A percentile compares a stretch with the other conserved stretches of the same genome.
Evolutionary conservation across 306 rosid genomes (phyloP).

Genomic region (Acacia acuminata): DNA sequence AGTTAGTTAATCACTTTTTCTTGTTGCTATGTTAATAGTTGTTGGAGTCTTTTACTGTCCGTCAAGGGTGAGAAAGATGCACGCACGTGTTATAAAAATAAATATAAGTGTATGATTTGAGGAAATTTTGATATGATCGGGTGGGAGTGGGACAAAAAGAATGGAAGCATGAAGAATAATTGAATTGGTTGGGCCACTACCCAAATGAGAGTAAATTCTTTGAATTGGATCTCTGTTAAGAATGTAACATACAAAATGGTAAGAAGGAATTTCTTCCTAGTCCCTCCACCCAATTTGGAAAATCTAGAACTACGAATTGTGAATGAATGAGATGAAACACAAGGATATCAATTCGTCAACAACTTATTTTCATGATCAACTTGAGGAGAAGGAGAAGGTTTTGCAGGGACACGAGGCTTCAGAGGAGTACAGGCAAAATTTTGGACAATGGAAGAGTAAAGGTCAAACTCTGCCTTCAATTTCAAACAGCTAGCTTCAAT

Average conservation of each 20-base stretch:
- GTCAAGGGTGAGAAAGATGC: too few relatives aligned
- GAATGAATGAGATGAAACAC: neutral
- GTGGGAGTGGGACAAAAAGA: too few relatives aligned
- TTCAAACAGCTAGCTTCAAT: conserved; percentile 81
- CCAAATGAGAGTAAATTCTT: neutral
- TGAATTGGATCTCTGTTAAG: neutral
- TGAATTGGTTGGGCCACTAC: too few relatives aligned
- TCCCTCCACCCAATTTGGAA: conserved; percentile 3
- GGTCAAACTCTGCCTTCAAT: conserved; percentile 84
- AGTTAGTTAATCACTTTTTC: too few relatives aligned
- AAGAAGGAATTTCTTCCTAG: neutral
- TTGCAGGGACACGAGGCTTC: conserved; percentile 39
- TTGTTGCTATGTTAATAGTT: too few relatives aligned
- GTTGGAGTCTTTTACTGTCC: too few relatives aligned
- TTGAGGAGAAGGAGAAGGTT: conserved; percentile 39
- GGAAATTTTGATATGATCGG: too few relatives aligned
- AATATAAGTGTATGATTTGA: too few relatives aligned
- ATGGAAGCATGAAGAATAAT: too few relatives aligned
- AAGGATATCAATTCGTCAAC: conserved; percentile 47
- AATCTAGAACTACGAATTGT: conserved; percentile 14
- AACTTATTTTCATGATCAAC: conserved; percentile 46
- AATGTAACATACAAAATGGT: neutral
- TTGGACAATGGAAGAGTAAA: conserved; percentile 67
- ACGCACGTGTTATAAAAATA: too few relatives aligned
- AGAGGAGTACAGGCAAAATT: conserved; percentile 56